Evolutionary conservation across 2,329 filamentous ascomycete genomes (phyloP).

Genomic region (Aspergillus brasiliensis): DNA sequence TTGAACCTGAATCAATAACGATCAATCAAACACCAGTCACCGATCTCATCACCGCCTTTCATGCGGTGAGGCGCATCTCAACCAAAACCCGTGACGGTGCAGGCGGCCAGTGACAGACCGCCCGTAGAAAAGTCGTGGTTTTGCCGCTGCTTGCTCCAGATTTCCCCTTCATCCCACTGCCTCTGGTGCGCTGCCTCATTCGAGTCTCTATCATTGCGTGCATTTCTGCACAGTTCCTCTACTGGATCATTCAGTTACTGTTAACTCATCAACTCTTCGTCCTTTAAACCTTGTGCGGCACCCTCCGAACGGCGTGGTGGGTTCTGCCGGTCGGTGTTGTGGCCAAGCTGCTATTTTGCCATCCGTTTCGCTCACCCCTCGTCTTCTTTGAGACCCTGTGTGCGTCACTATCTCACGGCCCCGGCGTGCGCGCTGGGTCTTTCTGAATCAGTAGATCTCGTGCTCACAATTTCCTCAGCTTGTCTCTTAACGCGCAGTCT

Average conservation of each 20-base stretch:
- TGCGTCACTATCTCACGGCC: slow-evolving; percentile 13
- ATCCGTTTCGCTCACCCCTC: slow-evolving; percentile 15
- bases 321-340: slow-evolving; percentile 9
- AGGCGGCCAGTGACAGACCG: slow-evolving; percentile 34
- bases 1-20: background rate
- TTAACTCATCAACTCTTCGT: too few species aligned
- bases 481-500: background rate
- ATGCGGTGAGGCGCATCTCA: slow-evolving; percentile 40
- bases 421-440: background rate
- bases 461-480: too few species aligned
- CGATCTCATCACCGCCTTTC: slow-evolving; percentile 42
- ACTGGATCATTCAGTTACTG: background rate
- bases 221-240: background rate
- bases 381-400: slow-evolving; percentile 13
- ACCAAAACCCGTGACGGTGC: slow-evolving; percentile 19
- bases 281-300: background rate
- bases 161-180: slow-evolving; percentile 26
- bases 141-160: slow-evolving; percentile 34
- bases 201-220: slow-evolving; percentile 5
- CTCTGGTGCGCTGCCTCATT: slow-evolving; percentile 9
- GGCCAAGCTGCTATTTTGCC: slow-evolving; percentile 21
- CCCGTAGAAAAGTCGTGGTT: slow-evolving; percentile 34
- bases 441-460: background rate
- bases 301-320: slow-evolving; percentile 9
- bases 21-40: slow-evolving; percentile 16